Percentiles rank a stretch among this genome's conserved stretches.
These are phyloP conservation scores for Lanmaoa pseudosensibilis DNA, from an alignment of 768 basidiomycete species.

Conservation along the genomic window DNA sequence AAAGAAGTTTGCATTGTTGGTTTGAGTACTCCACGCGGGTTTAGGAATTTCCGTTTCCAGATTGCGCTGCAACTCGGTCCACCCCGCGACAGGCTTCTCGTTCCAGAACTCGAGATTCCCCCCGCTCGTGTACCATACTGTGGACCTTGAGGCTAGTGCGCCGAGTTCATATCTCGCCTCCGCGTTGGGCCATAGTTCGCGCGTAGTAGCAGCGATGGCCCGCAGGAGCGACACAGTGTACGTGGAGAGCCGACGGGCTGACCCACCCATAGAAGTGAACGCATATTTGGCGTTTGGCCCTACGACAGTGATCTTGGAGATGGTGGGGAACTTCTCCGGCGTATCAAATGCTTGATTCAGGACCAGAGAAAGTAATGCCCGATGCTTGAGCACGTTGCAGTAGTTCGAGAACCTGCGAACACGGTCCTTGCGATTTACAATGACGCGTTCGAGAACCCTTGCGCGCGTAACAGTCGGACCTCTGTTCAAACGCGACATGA, in stretches of 20 bases:
- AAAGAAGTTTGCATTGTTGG: neutral
- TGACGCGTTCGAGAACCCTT: neutral
- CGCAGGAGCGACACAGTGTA: neutral
- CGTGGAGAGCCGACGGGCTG: neutral
- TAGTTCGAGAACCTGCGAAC: neutral
- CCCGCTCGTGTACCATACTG: neutral
- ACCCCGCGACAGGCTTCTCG: neutral
- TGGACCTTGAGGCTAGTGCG: neutral
- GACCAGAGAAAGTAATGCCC: neutral
- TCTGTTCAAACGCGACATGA: neutral
- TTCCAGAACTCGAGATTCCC: neutral
- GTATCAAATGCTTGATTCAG: neutral
- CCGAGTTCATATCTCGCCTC: neutral
- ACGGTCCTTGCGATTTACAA: neutral
- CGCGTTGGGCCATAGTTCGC: neutral
- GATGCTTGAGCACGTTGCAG: neutral
- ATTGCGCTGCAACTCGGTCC: neutral
- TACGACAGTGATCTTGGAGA: neutral
- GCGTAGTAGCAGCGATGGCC: neutral
- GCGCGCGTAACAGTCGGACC: neutral
- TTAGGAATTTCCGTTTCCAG: neutral
- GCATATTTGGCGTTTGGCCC: neutral
- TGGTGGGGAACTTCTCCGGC: neutral
- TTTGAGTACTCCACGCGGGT: neutral
- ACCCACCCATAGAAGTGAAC: neutral